A percentile compares a stretch with the other conserved stretches of the same genome.
Conservation (phyloP, 495 filamentous ascomycete genomes). For the Astrothelium macrocarpum region DNA sequence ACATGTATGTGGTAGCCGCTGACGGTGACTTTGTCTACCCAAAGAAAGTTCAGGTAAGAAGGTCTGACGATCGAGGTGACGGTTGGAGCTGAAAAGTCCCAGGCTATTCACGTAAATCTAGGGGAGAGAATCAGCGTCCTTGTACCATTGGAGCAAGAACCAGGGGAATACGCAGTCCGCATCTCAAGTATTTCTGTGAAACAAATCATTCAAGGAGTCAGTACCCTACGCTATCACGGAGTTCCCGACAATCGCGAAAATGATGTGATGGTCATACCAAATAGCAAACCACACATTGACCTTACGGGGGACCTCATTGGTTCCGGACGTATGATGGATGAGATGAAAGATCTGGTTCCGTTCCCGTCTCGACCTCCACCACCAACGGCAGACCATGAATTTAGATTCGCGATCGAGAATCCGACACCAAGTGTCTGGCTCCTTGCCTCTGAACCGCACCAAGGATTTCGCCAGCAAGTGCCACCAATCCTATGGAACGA, state of each 20-base stretch:
- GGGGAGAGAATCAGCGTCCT: conserved; percentile 2
- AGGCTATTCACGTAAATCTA: neutral
- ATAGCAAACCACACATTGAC: neutral
- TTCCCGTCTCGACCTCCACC: neutral
- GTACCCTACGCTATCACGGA: neutral
- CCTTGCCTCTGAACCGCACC: neutral
- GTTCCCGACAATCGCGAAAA: neutral
- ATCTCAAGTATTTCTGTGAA: neutral
- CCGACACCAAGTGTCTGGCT: neutral
- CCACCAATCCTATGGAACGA: conserved; percentile 2
- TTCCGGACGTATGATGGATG: neutral
- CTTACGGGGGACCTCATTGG: neutral
- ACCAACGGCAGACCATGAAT: neutral
- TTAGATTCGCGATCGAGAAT: neutral
- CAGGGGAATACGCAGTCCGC: neutral
- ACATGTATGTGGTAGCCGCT: conserved; percentile 2
- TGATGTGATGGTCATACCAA: neutral
- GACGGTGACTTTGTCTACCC: neutral
- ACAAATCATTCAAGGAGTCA: neutral
- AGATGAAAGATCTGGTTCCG: neutral
- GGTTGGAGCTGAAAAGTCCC: neutral
- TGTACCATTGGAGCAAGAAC: neutral
- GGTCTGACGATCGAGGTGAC: neutral
- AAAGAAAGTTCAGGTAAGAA: conserved; percentile 2
- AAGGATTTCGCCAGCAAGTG: conserved; percentile 3